A percentile compares a stretch with the other conserved stretches of the same genome.
Evolutionary conservation across 2,329 filamentous ascomycete genomes (phyloP).

Genomic region (Monascus ruber): DNA sequence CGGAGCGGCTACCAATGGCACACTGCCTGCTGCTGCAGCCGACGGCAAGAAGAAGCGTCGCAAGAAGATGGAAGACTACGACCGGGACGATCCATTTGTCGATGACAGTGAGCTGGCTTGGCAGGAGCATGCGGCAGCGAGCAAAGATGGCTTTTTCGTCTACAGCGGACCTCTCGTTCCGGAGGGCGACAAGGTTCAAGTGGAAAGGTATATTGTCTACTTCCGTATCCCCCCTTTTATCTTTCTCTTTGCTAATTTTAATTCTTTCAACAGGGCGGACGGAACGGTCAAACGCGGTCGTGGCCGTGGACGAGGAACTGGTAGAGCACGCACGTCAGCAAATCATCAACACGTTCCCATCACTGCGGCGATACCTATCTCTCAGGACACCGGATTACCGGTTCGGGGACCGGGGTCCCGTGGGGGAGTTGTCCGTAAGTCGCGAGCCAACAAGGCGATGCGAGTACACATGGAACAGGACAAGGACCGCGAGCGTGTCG

Average conservation of each 20-base stretch:
- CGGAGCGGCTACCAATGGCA: constrained; percentile 46
- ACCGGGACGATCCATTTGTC: constrained; percentile 57
- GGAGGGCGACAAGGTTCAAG: constrained; percentile 65
- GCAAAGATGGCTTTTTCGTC: constrained; percentile 94
- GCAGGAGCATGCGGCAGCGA: constrained; percentile 90
- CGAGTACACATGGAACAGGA: no score
- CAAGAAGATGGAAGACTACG: constrained; percentile 58
- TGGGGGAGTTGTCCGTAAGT: constrained; percentile 39
- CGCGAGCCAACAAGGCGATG: no score
- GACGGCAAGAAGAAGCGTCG: constrained; percentile 62
- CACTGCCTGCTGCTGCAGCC: constrained; percentile 40
- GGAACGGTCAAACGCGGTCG: constrained; percentile 56
- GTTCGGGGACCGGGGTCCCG: constrained; percentile 60
- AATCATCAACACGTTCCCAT: constrained; percentile 58
- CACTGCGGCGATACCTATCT: constrained; percentile 73
- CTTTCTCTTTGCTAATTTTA: constrained; percentile 25
- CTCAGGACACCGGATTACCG: constrained; percentile 74
- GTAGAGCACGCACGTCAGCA: constrained; percentile 43
- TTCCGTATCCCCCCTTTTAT: background rate
- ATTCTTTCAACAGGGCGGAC: constrained; percentile 46
- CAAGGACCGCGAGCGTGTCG: no score
- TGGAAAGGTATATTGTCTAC: constrained; percentile 44
- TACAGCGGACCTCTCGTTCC: constrained; percentile 86
- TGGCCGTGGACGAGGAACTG: constrained; percentile 41
- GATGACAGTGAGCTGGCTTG: constrained; percentile 91